phyloP scores from a whole-genome alignment of 768 basidiomycete species.

The Tricholoma bakamatsutake region DNA sequence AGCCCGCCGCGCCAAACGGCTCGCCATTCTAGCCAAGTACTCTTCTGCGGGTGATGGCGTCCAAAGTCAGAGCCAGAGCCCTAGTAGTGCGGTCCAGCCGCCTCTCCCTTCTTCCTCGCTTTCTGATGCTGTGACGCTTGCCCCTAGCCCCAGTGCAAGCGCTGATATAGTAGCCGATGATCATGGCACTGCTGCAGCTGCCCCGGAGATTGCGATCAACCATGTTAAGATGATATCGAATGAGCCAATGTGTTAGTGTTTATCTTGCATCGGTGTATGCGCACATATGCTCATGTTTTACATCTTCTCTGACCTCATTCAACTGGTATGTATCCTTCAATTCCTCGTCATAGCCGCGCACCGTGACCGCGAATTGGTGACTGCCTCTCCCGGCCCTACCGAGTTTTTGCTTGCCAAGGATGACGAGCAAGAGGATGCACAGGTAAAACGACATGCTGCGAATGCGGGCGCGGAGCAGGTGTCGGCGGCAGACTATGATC shows the following conservation, averaged over 20 bases:
- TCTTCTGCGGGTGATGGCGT: slow-evolving; percentile 35
- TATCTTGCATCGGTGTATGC: background rate
- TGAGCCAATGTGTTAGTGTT: background rate
- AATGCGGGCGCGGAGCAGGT: slow-evolving; percentile 59
- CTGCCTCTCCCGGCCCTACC: slow-evolving; percentile 51
- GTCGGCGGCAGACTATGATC: slow-evolving; percentile 90
- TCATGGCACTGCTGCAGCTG: background rate
- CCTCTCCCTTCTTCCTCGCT: slow-evolving; percentile 49
- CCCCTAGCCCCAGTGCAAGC: slow-evolving; percentile 30
- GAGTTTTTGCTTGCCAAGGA: slow-evolving; percentile 69
- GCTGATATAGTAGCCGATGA: slow-evolving; percentile 6
- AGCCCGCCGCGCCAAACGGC: slow-evolving; percentile 64
- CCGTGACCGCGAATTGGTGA: slow-evolving; percentile 40
- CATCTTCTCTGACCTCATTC: background rate
- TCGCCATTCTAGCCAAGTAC: slow-evolving; percentile 79
- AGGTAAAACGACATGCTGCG: slow-evolving; percentile 39
- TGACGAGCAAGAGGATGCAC: slow-evolving; percentile 42
- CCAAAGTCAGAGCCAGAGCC: slow-evolving; percentile 47
- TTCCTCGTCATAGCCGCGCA: slow-evolving; percentile 28
- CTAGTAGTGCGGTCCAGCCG: slow-evolving; percentile 73
- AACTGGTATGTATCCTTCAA: background rate
- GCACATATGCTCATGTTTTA: background rate
- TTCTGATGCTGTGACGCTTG: slow-evolving; percentile 61
- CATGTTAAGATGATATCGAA: background rate
- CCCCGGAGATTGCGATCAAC: background rate